A percentile compares a stretch with the other conserved stretches of the same genome.
These are phyloP conservation scores for Camelina laxa DNA, from an alignment of 345 rosid species.

Conservation along the genomic window DNA sequence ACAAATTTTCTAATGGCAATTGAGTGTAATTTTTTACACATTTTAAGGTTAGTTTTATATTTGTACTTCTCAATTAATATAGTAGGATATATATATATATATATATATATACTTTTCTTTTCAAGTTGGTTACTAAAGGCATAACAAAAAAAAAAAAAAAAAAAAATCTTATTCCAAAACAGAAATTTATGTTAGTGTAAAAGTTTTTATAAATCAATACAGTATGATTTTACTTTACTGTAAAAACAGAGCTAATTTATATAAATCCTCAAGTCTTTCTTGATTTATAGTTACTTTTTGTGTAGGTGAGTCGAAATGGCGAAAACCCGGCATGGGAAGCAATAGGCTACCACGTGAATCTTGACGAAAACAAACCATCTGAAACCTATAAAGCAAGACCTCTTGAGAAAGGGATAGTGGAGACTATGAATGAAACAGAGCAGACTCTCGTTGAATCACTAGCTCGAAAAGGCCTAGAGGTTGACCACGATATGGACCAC, in stretches of 20 bases:
- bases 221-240: background rate
- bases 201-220: background rate
- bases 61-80: too few species aligned
- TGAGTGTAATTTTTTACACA: too few species aligned
- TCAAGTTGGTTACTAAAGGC: background rate
- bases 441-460: slow-evolving; percentile 55
- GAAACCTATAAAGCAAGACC: slow-evolving; percentile 54
- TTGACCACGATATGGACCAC: slow-evolving; percentile 35
- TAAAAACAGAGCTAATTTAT: background rate
- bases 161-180: background rate
- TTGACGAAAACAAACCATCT: slow-evolving; percentile 21
- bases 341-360: slow-evolving; percentile 54
- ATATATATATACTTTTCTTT: too few species aligned
- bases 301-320: slow-evolving; percentile 66
- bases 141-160: background rate
- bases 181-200: too few species aligned
- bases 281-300: background rate
- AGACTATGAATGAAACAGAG: slow-evolving; percentile 56
- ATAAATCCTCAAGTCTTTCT: slow-evolving; percentile 5
- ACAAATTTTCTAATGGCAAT: too few species aligned
- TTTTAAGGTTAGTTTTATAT: too few species aligned
- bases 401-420: slow-evolving; percentile 74
- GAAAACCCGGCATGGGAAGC: slow-evolving; percentile 82
- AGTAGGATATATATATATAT: too few species aligned
- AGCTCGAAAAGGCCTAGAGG: slow-evolving; percentile 61